Conservation (phyloP, 2,329 filamentous ascomycete genomes). For the Penicillium sp. region DNA sequence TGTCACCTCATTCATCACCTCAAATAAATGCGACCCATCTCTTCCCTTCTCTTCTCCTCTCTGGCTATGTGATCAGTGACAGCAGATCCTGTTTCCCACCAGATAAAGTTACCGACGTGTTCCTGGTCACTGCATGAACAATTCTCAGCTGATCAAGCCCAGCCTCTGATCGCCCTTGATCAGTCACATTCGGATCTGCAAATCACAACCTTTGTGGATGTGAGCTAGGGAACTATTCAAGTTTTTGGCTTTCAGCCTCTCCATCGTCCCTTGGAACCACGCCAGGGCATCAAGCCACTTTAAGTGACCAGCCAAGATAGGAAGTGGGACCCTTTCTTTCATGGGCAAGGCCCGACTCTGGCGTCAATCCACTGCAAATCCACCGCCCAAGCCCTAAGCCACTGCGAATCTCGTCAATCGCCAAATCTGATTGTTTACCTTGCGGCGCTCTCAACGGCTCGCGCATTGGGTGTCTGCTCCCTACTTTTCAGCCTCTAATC, state of each 20-base stretch:
- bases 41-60: too few species aligned
- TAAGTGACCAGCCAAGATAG: too few species aligned
- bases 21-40: neutral
- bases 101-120: neutral
- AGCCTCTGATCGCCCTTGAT: conserved; percentile 2
- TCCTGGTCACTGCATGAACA: neutral
- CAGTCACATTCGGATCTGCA: conserved; percentile 6
- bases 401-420: neutral
- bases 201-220: neutral
- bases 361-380: neutral
- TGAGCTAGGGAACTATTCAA: neutral
- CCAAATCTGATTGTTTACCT: neutral
- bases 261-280: neutral
- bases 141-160: neutral
- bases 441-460: neutral
- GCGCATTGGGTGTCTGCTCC: neutral
- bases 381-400: neutral
- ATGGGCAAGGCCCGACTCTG: neutral
- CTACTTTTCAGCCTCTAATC: neutral
- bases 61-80: neutral
- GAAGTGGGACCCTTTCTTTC: neutral
- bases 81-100: neutral
- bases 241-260: neutral
- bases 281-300: too few species aligned
- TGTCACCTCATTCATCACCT: neutral